These are phyloP conservation scores for Licmophora abbreviata DNA, from an alignment of 108 stramenopile genomes.

Conservation along the genomic window DNA sequence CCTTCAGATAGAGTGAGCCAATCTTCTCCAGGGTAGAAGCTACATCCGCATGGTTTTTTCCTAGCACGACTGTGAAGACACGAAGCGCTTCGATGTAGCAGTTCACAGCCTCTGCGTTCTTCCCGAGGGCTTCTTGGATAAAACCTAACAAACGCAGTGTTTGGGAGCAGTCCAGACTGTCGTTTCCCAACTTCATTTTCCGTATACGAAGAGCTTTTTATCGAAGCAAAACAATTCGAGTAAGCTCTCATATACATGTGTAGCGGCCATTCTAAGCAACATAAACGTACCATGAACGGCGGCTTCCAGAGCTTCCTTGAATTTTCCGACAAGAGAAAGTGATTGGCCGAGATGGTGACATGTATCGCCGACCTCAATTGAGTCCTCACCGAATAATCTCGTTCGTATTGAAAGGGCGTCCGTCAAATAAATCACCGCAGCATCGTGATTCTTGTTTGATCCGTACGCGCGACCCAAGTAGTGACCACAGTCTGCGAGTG, in stretches of 20 bases:
- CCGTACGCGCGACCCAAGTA: too few species aligned
- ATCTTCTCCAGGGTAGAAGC: background rate
- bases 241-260: background rate
- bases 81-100: slow-evolving; percentile 19
- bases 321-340: too few species aligned
- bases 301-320: slow-evolving; percentile 34
- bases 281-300: slow-evolving; percentile 22
- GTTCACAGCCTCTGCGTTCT: slow-evolving; percentile 27
- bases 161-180: slow-evolving; percentile 27
- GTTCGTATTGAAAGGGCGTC: too few species aligned
- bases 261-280: background rate
- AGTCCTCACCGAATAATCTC: background rate
- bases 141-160: background rate
- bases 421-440: too few species aligned
- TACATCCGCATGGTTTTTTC: background rate
- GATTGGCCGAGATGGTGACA: too few species aligned
- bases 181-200: slow-evolving; percentile 33
- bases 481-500: too few species aligned
- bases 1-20: slow-evolving; percentile 2
- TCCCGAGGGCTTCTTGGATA: slow-evolving; percentile 17
- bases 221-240: background rate
- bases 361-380: too few species aligned
- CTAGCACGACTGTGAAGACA: background rate
- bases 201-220: slow-evolving; percentile 27
- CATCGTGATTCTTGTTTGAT: too few species aligned